Conservation (phyloP, 2,329 filamentous ascomycete genomes). For the Podosphaera xanthii region DNA sequence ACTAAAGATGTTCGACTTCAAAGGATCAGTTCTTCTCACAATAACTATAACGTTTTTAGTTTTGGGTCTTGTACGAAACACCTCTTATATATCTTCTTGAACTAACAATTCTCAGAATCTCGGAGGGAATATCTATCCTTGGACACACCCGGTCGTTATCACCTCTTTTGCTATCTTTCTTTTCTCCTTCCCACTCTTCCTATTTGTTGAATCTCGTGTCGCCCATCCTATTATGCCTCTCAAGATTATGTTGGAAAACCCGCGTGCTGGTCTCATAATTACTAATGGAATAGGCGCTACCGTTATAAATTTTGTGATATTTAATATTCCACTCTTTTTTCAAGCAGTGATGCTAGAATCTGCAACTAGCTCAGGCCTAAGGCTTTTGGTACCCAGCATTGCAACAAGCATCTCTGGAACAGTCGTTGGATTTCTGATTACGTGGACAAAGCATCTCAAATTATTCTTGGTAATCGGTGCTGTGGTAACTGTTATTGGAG, state of each 20-base stretch:
- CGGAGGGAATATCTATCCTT: slow-evolving; percentile 39
- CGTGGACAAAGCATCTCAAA: slow-evolving; percentile 33
- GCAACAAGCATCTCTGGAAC: slow-evolving; percentile 31
- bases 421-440: slow-evolving; percentile 37
- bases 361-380: slow-evolving; percentile 49
- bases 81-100: background rate
- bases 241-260: slow-evolving; percentile 24
- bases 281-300: slow-evolving; percentile 29
- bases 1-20: slow-evolving; percentile 32
- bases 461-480: slow-evolving; percentile 32
- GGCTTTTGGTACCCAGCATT: slow-evolving; percentile 40
- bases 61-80: slow-evolving; percentile 25
- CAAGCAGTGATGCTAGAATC: slow-evolving; percentile 49
- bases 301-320: slow-evolving; percentile 31
- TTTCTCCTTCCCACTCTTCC: slow-evolving; percentile 26
- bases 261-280: slow-evolving; percentile 34
- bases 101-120: slow-evolving; percentile 22
- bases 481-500: slow-evolving; percentile 25
- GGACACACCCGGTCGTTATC: slow-evolving; percentile 36
- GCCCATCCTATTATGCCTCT: slow-evolving; percentile 37
- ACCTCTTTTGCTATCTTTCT: slow-evolving; percentile 25
- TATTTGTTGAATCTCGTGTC: slow-evolving; percentile 28
- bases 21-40: slow-evolving; percentile 30
- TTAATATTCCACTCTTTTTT: slow-evolving; percentile 51
- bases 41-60: slow-evolving; percentile 30